Evolutionary conservation across 106 monocot species (phyloP), one percentile per base, ranked within the genome.

Genomic region (Dendrobium huoshanense): DNA sequence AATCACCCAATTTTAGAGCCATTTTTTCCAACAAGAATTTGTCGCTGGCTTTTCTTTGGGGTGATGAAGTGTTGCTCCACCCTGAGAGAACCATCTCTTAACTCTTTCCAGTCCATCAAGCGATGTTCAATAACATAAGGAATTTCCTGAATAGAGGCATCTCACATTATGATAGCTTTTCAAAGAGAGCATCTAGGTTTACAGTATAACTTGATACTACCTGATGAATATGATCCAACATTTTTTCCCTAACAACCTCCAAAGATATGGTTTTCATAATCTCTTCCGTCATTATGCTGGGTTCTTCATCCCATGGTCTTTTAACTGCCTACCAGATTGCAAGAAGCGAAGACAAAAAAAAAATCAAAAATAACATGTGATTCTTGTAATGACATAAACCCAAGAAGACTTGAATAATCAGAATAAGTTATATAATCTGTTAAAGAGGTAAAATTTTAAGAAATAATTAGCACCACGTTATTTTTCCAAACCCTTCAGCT

Each of bases 21-120:
- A 83, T 95, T 95, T 75, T 95, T 99, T 49, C 98, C 98, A 80
- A 99, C 93, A 88, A 99, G 93, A 86, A 99, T 95, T 81, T 99
- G 95, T 0, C 95, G 90, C 48, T 99, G 98, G 51, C 91, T 91
- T 75, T 67, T 81, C 81, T 99, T 99, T 78, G 79, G 89, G 41
- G 93, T 82, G 79, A 99, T 95, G 56, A 99, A 95, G 77, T 99
- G 98, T 72, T 99, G 98, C 84, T 99, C 98, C 47, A 99, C 82
- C 79, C 95, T 89, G 79, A 99, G 88, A 61, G 98, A 99, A 81
- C 98, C 98, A 85, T 99, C 87, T 80, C 91, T 88, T 64, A 93
- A 79, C 76, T 99, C 98, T 77, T 93, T 91, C 98, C 98, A 99
- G 22, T 88, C 92, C 92, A 99, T 93, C 55, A 99, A 84, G 15